phyloP scores from a whole-genome alignment of 2,329 filamentous ascomycete species.

The Diaporthe australafricana region DNA sequence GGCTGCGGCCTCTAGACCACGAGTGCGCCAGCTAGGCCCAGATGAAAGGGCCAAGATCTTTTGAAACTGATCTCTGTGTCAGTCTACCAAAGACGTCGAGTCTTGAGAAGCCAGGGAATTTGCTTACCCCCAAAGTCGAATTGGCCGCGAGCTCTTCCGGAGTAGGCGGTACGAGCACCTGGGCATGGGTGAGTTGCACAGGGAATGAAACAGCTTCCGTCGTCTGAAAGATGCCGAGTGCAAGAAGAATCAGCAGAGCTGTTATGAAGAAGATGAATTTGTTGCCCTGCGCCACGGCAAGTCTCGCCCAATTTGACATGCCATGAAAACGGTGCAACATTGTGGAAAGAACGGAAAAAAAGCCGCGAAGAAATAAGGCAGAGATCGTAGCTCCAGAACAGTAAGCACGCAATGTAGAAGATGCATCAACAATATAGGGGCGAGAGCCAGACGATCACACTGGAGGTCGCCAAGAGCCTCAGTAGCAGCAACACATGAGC shows the following conservation, averaged over 20 bases:
- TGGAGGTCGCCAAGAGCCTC: not conserved
- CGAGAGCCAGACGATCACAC: not conserved
- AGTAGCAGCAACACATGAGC: not conserved
- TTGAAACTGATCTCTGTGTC: not conserved
- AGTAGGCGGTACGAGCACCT: not conserved
- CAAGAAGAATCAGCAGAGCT: not conserved
- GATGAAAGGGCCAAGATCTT: not conserved
- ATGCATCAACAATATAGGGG: not conserved
- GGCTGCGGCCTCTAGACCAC: not conserved
- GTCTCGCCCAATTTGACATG: not conserved
- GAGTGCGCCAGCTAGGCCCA: not conserved
- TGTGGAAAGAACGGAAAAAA: not conserved
- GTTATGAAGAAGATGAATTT: not conserved
- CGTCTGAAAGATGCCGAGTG: not conserved
- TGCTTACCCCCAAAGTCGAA: not conserved
- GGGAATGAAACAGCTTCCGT: not conserved
- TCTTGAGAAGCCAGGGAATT: not conserved
- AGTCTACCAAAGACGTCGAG: not conserved
- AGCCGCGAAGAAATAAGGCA: not conserved
- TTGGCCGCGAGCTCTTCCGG: not conserved
- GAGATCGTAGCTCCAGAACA: not conserved
- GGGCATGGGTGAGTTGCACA: not conserved
- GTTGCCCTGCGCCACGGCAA: not conserved
- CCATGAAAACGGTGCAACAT: not conserved
- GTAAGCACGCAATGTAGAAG: too few relatives aligned